Percentiles rank a stretch among this genome's conserved stretches.
These are phyloP conservation scores for Clarkia xantiana DNA, from an alignment of 345 rosid genomes.

Conservation along the genomic window DNA sequence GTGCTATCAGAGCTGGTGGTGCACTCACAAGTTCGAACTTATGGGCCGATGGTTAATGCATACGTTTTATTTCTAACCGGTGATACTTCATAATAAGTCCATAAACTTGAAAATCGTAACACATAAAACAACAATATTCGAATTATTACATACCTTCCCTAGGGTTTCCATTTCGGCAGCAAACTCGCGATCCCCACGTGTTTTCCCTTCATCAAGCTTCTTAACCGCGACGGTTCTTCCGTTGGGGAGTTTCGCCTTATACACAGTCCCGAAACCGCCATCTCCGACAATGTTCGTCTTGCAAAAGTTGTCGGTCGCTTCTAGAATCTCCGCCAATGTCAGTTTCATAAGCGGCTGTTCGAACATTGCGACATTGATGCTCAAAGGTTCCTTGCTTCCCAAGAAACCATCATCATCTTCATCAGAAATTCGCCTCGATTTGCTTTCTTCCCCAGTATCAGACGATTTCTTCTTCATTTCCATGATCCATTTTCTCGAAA, in stretches of 20 bases:
- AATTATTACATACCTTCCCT: conserved; percentile 50
- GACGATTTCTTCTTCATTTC: conserved; percentile 21
- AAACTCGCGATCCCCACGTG: conserved; percentile 81
- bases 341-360: conserved; percentile 71
- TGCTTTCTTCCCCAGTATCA: conserved; percentile 37
- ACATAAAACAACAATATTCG: too few relatives aligned
- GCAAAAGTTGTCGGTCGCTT: conserved; percentile 66
- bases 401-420: conserved; percentile 27
- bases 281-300: conserved; percentile 83
- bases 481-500: conserved; percentile 27
- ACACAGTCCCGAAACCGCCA: conserved; percentile 91
- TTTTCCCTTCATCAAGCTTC: conserved; percentile 69
- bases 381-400: conserved; percentile 63
- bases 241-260: conserved; percentile 44
- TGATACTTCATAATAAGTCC: too few relatives aligned
- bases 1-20: too few relatives aligned
- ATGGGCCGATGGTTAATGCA: too few relatives aligned
- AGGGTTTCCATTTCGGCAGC: conserved; percentile 90
- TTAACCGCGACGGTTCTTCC: conserved; percentile 73
- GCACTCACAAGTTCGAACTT: too few relatives aligned
- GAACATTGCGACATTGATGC: conserved; percentile 77
- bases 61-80: too few relatives aligned
- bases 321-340: conserved; percentile 60
- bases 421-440: conserved; percentile 33
- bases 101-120: too few relatives aligned